Conservation (phyloP, 2,329 filamentous ascomycete species). For the Ciborinia camelliae region DNA sequence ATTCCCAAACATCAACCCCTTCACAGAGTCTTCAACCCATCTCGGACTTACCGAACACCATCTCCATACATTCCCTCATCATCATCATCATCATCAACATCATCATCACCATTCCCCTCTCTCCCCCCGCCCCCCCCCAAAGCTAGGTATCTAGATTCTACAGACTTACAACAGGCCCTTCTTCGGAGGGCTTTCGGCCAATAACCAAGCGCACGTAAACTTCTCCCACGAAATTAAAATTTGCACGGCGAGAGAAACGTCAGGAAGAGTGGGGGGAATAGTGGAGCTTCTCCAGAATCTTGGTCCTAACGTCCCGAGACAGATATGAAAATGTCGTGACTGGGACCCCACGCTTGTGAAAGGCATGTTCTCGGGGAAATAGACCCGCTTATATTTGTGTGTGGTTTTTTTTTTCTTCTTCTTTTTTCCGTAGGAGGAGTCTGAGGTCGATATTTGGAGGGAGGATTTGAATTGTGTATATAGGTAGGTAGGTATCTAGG, state of each 20-base stretch:
- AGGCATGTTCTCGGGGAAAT: conserved; percentile 14
- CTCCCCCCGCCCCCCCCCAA: neutral
- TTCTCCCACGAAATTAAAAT: conserved; percentile 10
- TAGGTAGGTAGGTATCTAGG: too few species aligned
- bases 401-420: neutral
- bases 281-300: conserved; percentile 16
- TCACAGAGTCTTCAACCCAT: neutral
- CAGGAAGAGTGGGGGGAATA: conserved; percentile 3
- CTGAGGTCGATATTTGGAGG: too few species aligned
- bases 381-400: conserved; percentile 1
- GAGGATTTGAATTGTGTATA: too few species aligned
- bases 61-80: neutral
- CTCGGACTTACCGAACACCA: neutral
- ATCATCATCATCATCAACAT: neutral
- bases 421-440: neutral
- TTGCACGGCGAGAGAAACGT: conserved; percentile 10
- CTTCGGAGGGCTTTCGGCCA: conserved; percentile 16
- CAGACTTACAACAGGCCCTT: conserved; percentile 14
- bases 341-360: neutral
- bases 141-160: too few species aligned
- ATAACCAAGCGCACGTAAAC: conserved; percentile 1
- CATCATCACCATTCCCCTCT: neutral
- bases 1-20: neutral
- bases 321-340: conserved; percentile 11
- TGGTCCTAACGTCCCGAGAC: conserved; percentile 3